Evolutionary conservation across 768 basidiomycete genomes (phyloP), one percentile per base, ranked within the genome.

Genomic region (Trametes sanguinea): DNA sequence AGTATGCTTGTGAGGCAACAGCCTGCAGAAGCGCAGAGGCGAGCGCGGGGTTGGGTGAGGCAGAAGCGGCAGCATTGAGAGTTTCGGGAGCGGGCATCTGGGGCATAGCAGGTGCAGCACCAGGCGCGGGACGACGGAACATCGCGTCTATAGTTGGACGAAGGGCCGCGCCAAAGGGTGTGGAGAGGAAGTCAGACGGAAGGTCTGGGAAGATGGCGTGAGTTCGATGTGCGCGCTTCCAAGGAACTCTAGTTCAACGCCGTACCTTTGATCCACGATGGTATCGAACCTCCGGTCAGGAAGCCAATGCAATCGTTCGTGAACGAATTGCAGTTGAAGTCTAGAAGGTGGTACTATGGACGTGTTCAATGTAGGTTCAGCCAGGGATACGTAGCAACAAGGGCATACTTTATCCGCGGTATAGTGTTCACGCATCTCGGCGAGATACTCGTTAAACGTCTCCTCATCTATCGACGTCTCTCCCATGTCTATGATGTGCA

Each of bases 261-360:
- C 78, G 57, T 65, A 88, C 94, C 89, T 76, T 84, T 90, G 64
- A 98, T 92, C 74, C 86, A 94, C 2, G 80, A 65, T 3, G 95
- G 95, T 56, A 97, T 91, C 14, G 85, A 85, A 3, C 81, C 81
- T 32, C 94, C 94, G 0, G 92, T 96, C 51, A 98, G 75, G 70
- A 97, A 95, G 2, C 90, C 94, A 37, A 94, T 76, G 60, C 86
- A 86, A 65, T 96, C 94, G 61, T 89, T 92, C 2, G 94, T 95
- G 66, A 98, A 98, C 2, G 92, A 90, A 73, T 98, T 98, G 74
- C 95, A 97, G 69, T 97, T 97, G 66, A 95, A 95, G 45, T 96
- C 93, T 89, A 94, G 73, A n/a, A 94, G 78, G 72, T 94, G 92
- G 69, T 94, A 94, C 92, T 94, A 66, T 35, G 32, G 22, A 22